Base-by-base conservation (phyloP, 2,329 filamentous ascomycete genomes). In the Curvularia eragrostidis region DNA sequence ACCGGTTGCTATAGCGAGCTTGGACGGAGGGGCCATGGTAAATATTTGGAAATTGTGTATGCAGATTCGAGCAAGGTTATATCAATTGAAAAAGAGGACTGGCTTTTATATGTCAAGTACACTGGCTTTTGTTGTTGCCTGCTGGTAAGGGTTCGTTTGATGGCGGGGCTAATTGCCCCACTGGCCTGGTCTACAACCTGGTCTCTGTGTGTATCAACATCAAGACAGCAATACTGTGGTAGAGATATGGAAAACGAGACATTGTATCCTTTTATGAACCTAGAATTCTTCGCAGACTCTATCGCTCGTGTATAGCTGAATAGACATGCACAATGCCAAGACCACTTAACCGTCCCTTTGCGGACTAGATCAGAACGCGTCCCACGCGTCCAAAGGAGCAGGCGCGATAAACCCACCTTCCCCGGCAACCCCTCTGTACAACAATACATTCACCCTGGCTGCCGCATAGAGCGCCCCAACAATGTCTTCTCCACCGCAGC, bases 1-100 rank as follows among this genome's bases (percentile, higher is more conserved):
- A 61, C 89, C 86, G 23, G 91, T 95, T 43, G 90, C 88, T 73
- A 97, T 95, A 69, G 86, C 79, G 75, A 97, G 87, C 67, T 88
- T 85, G 1, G 89, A 88, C 43, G 91, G 90, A 30, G 91, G 84
- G 3, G 91, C 84, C 93, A 97, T 97, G 48, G 49, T 77, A 3
- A 8, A 50, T 9, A 15, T 24, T 48, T 23, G 49, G 48, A 3
- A 21, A 36, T n/a, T 63, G 21, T 5, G 38, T 48, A 13, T 19
- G 36, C 21, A 6, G 12, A 12, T 34, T 36, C 8, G 19, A 41
- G 32, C 15, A 13, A 24, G 18, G 21, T 36, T 32, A n/a, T 18
- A 6, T 18, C 18, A 26, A 34, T 46, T 46, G n/a, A 18, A 47
- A 5, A 15, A 23, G 18, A 19, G 18, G 9, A 7, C 5, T 10